Base-by-base conservation (phyloP, 768 basidiomycete genomes). In the Myochromella boudieri region DNA sequence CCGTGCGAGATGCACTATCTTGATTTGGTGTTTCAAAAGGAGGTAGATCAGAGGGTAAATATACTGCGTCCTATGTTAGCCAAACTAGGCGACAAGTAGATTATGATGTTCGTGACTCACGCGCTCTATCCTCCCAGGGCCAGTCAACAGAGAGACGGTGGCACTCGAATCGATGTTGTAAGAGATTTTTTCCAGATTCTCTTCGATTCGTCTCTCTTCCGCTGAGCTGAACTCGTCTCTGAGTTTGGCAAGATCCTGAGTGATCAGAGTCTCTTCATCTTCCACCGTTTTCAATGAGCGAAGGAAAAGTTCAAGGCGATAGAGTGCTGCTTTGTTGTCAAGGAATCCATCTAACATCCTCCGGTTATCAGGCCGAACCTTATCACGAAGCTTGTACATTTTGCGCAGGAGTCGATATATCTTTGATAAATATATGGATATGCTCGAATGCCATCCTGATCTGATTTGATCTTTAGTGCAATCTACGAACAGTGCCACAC, bases 11-110 rank as follows among this genome's bases (percentile, higher is more conserved):
- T 42, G 37, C 8, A 51, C 29, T 2, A 18, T 25, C 25, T 46
- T 29, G 1, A 51, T 4, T 1, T 33, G 6, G 6, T 20, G 44
- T n/a, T 37, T 29, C 1, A 44, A 33, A 2, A 50, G n/a, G 11
- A 50, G 18, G n/a, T 44, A 50, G 2, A 45, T 26, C 3, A 51
- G 26, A 3, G 49, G 49, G 17, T 36, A 46, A 8, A 45, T 37
- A 10, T 45, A 41, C 49, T 51, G 10, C 8, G 8, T 8, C 14
- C 5, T 17, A 34, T 6, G 6, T 34, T 6, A 34, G 14, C 14
- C 6, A 6, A n/a, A 17, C 8, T n/a, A n/a, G 14, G 14, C 14
- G 14, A 5, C 33, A 7, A n/a, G n/a, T 34, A n/a, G 18, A 17
- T n/a, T 34, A 14, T 6, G 33, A 34, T n/a, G 33, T 34, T 6